Conservation (phyloP, 768 basidiomycete genomes). For the Lentinula raphanica region DNA sequence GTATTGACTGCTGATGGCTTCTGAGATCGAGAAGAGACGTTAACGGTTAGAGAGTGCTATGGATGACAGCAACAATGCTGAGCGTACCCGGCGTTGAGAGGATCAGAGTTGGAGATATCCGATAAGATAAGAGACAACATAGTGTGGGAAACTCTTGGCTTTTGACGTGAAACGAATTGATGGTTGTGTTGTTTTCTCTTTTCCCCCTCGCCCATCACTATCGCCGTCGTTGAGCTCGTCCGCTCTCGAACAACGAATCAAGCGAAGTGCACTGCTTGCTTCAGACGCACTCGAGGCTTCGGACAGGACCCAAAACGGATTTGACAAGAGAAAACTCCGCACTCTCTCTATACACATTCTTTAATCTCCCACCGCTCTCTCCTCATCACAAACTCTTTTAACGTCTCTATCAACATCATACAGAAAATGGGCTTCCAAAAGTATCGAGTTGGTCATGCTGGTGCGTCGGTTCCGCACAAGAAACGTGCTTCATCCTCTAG, state of each 20-base stretch:
- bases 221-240: background rate
- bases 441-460: background rate
- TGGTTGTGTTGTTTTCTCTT: conserved; percentile 1
- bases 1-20: no score
- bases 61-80: no score
- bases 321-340: background rate
- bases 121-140: background rate
- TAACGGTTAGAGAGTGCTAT: no score
- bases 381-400: background rate
- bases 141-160: background rate
- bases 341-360: background rate
- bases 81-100: no score
- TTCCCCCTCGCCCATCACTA: background rate
- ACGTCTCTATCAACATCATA: conserved; percentile 15
- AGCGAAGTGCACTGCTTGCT: background rate
- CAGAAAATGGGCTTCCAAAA: conserved; percentile 16
- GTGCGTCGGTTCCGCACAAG: background rate
- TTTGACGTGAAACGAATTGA: background rate
- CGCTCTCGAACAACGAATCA: background rate
- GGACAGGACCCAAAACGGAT: background rate
- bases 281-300: background rate
- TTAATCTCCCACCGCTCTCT: background rate
- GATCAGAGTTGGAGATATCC: background rate
- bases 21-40: no score
- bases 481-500: background rate